A percentile compares a stretch with the other conserved stretches of the same genome.
Evolutionary conservation across 1,139 yeast genomes (phyloP).

Genomic region (Yamadazyma trypodendri): DNA sequence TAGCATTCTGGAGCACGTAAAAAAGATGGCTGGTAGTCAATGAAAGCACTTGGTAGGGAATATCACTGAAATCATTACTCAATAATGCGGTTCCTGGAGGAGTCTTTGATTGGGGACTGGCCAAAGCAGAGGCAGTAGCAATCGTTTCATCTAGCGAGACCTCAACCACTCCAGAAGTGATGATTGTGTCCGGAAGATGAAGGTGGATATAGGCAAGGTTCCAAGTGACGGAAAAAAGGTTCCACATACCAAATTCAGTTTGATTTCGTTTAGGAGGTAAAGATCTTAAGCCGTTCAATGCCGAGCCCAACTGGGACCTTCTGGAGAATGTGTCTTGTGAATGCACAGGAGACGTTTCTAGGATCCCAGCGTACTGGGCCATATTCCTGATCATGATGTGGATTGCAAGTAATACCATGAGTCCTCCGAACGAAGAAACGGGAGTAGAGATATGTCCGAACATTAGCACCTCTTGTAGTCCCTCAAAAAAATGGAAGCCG

Average conservation of each 20-base stretch:
- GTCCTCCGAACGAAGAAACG: constrained; percentile 4
- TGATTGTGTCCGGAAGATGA: constrained; percentile 4
- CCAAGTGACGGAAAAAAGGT: constrained; percentile 2
- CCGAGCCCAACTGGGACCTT: constrained; percentile 3
- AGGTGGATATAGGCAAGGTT: constrained; percentile 3
- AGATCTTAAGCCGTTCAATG: constrained; percentile 1
- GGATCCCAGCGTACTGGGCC: constrained; percentile 4
- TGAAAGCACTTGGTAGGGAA: constrained; percentile 2
- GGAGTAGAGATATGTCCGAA: constrained; percentile 3
- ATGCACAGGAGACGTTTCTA: background rate
- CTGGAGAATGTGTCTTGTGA: constrained; percentile 2
- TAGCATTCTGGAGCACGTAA: background rate
- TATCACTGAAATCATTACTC: constrained; percentile 2
- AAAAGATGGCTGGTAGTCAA: constrained; percentile 1
- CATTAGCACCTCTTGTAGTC: constrained; percentile 1
- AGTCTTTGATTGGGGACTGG: constrained; percentile 3
- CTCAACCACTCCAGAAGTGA: constrained; percentile 4
- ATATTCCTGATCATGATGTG: constrained; percentile 3
- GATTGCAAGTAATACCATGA: background rate
- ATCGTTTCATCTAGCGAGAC: constrained; percentile 3
- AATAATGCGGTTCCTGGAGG: constrained; percentile 4
- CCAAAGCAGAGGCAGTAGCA: constrained; percentile 5
- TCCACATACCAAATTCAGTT: constrained; percentile 1
- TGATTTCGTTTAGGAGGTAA: constrained; percentile 1
- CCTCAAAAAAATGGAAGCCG: constrained; percentile 1